These are phyloP conservation scores for Rhodotorula sp. DNA, from an alignment of 1,284 basidiomycete species.

Conservation along the genomic window DNA sequence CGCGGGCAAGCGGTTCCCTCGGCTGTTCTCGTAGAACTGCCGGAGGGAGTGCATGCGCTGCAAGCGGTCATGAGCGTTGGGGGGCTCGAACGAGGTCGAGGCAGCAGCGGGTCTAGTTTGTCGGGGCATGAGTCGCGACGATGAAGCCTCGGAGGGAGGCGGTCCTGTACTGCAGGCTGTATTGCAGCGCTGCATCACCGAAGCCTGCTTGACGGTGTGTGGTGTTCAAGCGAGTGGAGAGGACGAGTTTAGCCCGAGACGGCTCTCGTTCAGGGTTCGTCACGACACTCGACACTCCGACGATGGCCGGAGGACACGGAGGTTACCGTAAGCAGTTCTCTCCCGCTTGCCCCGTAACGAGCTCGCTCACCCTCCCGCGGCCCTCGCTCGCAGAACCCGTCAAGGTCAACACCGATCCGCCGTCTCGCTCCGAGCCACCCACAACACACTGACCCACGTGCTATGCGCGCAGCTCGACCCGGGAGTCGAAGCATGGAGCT, in stretches of 20 bases:
- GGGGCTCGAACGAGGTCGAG: conserved; percentile 18
- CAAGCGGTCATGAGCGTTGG: conserved; percentile 36
- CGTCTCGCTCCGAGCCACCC: neutral
- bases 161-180: neutral
- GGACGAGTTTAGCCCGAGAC: too few species aligned
- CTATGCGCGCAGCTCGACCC: conserved; percentile 27
- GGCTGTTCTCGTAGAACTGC: conserved; percentile 4
- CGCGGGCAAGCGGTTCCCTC: neutral
- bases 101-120: neutral
- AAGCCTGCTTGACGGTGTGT: too few species aligned
- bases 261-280: too few species aligned
- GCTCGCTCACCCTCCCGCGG: neutral
- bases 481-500: conserved; percentile 38
- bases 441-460: neutral
- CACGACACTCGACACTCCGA: neutral
- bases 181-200: too few species aligned
- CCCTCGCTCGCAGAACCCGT: conserved; percentile 23
- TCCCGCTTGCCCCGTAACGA: too few species aligned
- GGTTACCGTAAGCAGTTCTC: conserved; percentile 28
- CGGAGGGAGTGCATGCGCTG: conserved; percentile 11
- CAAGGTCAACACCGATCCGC: conserved; percentile 16
- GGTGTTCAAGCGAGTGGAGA: too few species aligned
- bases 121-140: neutral
- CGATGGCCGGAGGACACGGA: conserved; percentile 37
- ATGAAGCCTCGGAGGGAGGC: neutral